These are phyloP conservation scores for Coemansia sp. DNA, from an alignment of 192 early-diverging fungal genomes.

Conservation along the genomic window DNA sequence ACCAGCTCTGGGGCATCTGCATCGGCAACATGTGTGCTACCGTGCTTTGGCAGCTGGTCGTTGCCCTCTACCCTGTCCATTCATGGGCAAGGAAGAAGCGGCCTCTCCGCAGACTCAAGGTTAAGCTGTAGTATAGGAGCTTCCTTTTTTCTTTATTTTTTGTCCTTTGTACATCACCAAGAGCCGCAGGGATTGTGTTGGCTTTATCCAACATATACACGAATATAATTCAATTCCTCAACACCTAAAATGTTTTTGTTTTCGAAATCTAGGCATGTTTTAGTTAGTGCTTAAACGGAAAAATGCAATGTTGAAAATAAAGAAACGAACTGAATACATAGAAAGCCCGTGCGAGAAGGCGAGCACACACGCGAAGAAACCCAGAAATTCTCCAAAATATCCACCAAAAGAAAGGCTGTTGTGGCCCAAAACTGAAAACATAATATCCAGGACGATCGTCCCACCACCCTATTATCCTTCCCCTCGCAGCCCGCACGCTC, in stretches of 20 bases:
- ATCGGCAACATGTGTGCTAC: slow-evolving; percentile 52
- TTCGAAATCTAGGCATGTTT: too few relatives aligned
- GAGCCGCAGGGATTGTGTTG: too few relatives aligned
- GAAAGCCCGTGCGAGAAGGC: too few relatives aligned
- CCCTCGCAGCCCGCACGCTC: neutral
- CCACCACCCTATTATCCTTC: neutral
- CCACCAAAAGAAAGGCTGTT: too few relatives aligned
- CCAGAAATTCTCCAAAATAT: too few relatives aligned
- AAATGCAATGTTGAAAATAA: too few relatives aligned
- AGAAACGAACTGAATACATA: too few relatives aligned
- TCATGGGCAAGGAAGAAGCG: slow-evolving; percentile 46
- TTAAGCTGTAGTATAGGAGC: slow-evolving; percentile 6
- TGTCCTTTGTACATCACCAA: neutral
- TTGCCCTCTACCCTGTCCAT: slow-evolving; percentile 56
- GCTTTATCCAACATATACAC: too few relatives aligned
- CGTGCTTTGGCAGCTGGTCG: slow-evolving; percentile 51
- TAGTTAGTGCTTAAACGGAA: too few relatives aligned
- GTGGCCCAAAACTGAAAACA: neutral
- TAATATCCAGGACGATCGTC: neutral
- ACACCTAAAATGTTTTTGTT: too few relatives aligned
- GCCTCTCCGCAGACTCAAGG: slow-evolving; percentile 40
- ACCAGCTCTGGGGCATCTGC: slow-evolving; percentile 57
- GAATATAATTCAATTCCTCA: too few relatives aligned
- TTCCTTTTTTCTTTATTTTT: neutral
- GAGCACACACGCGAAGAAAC: too few relatives aligned